Base-by-base conservation (phyloP, 2,329 filamentous ascomycete species). In the Colletotrichum sp. region DNA sequence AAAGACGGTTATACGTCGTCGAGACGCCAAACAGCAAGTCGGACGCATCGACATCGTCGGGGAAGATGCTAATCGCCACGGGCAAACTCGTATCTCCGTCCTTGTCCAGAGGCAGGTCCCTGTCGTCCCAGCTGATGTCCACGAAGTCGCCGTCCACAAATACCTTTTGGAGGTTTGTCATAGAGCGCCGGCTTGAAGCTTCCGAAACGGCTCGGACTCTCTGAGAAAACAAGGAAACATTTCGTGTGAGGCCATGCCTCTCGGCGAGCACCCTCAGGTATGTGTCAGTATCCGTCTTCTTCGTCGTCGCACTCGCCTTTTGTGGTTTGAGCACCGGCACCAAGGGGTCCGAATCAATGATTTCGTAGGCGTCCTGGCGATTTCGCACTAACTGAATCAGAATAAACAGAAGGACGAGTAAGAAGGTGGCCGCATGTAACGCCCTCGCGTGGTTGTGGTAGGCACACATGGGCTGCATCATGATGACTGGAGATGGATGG, bases 1-100 rank as follows among this genome's bases (percentile, higher is more conserved):
- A 80, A 34, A 89, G 80, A 6, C 86, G 83, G 18, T 82, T 80
- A 70, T 85, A 87, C 15, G 85, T 87, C 1, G 87, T 87, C 13
- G 81, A 81, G 56, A 84, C 78, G 16, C 80, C 82, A 39, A 85
- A 80, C 6, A 84, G 71, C 28, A 85, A 64, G 3, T 82, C 78
- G 0, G 87, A 86, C 0, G 84, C 86, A 65, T 88, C 84, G 5
- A 85, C 76, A 36, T 83, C 79, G 18, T 80, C 82, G 6, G 83
- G 80, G 6, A 76, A 79, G 6, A 80, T 77, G 16, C 84, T 83
- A 30, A 74, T 73, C 6, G 81, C 79, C 15, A 85, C 78, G 5
- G 85, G 81, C 58, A 88, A 78, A 18, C 80, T 70, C 13, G 18
- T 62, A 12, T 28, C 60, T 12, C 30, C 74, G 13, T 18, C 39